phyloP scores from a whole-genome alignment of 176 grass and related monocot species.

The Miscanthus lutarioriparius region DNA sequence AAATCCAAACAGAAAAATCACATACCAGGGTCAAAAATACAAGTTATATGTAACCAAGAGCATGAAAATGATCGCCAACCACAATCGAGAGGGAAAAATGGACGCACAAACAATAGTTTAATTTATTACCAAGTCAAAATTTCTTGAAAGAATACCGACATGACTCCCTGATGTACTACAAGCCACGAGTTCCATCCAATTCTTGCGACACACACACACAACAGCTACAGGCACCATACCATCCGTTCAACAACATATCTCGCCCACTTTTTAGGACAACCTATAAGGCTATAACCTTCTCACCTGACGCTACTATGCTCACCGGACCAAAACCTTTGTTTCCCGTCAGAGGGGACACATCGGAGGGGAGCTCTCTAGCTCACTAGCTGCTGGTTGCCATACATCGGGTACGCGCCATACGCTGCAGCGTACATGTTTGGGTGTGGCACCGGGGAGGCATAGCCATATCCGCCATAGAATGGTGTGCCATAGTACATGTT shows the following conservation, averaged over 20 bases:
- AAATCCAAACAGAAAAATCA: not conserved
- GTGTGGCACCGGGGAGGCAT: conserved; percentile 50
- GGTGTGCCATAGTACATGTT: conserved; percentile 62
- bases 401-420: conserved; percentile 60
- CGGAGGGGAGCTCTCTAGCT: conserved; percentile 42
- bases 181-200: conserved; percentile 34
- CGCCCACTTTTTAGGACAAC: conserved; percentile 42
- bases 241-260: conserved; percentile 39
- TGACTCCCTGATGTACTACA: conserved; percentile 40
- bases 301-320: conserved; percentile 46
- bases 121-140: conserved; percentile 70
- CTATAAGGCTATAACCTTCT: conserved; percentile 33
- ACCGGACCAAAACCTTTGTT: conserved; percentile 60
- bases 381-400: conserved; percentile 70
- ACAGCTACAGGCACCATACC: conserved; percentile 33
- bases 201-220: conserved; percentile 31
- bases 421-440: conserved; percentile 58
- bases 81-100: not conserved
- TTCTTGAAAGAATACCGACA: conserved; percentile 60
- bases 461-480: conserved; percentile 61
- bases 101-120: conserved; percentile 45
- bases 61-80: not conserved
- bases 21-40: not conserved
- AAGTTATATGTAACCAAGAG: not conserved
- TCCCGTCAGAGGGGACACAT: conserved; percentile 37